Evolutionary conservation across 169 alveolate species (phyloP), one percentile per base, ranked within the genome.

Genomic region (Cyclospora cayetanensis): DNA sequence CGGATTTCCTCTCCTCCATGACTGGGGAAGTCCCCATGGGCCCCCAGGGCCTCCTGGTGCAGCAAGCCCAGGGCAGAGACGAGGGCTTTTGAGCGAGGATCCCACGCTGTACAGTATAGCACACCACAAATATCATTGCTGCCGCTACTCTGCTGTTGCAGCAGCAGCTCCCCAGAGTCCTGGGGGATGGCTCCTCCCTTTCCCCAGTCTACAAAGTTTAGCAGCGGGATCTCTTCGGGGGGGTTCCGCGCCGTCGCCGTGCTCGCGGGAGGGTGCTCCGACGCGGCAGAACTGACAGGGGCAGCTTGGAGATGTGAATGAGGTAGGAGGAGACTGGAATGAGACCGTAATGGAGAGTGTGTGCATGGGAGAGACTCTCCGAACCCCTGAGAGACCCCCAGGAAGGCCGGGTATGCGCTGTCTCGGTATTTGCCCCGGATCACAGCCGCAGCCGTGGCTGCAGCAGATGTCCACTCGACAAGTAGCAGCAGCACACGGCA

Each of bases 51-150:
- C 42, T 70, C 87, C 27, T 82, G 37, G 63, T 82, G 77, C 77
- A 88, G 82, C 80, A 46, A 39, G 72, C 76, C 68, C 27, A 88
- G 74, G 31, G 93, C 88, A 35, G 80, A 29, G 9, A 70, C 70
- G 37, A 88, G 88, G 29, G 89, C 93, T 88, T 88, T 80, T 18
- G 86, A 88, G 35, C 87, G 88, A 52, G 85, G 83, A 39, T 88
- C 93, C 93, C 93, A 88, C 20, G 93, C 22, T 39, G 93, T 70
- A 43, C 72, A 88, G 68, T 37, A 88, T 31, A 88, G 37, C 50
- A 88, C 37, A 1, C 88, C 93, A 72, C 27, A 50, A n/a, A 43
- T 43, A 12, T 12, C 63, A 22, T 34, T 77, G 50, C 7, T 42
- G 65, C 41, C 27, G n/a, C 25, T 27, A 31, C 31, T 50, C 18